Evolutionary conservation across 305 asterid genomes (phyloP), one percentile per base, ranked within the genome.

Genomic region (Salvia sclarea): DNA sequence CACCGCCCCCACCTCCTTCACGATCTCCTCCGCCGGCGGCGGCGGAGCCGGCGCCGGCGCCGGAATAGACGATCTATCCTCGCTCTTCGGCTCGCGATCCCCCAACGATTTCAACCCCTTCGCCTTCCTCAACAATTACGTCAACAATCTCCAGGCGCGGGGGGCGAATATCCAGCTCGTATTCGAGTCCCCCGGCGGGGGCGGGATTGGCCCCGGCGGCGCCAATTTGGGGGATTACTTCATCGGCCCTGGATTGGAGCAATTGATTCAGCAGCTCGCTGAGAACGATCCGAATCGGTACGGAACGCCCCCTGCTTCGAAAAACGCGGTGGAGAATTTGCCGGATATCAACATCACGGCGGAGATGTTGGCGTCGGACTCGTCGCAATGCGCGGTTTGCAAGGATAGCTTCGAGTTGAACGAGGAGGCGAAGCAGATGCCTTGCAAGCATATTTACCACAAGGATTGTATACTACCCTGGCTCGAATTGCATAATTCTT

Each of bases 361-460:
- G 17, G 79, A 69, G 30, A 52, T 81, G 40, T 35, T 81, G 72
- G 70, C 41, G 5, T 68, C 77, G 2, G 83, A 81, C 59, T 80
- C 79, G 0, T 73, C 78, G 2, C 83, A 74, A 38, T 83, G 88
- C 8, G 82, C 84, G 0, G 84, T 83, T 58, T 83, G 88, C 57
- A 73, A 75, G 56, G 88, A 83, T 16, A 64, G 50, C 76, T 80
- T 83, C 57, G 84, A 78, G 69, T 50, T 80, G 18, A 31, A 66
- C 16, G 83, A 73, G 66, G 76, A 50, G 25, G 88, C 78, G 0
- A 83, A 80, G 76, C 80, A 78, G 78, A 80, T 83, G 60, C 83
- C 87, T 0, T 83, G 87, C 72, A 80, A 80, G 61, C 88, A 83
- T 60, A 71, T 78, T 16, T 80, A 80, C 76, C 88, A 83, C 22